phyloP scores from a whole-genome alignment of 768 basidiomycete species.

The Phylloporus scabripes region DNA sequence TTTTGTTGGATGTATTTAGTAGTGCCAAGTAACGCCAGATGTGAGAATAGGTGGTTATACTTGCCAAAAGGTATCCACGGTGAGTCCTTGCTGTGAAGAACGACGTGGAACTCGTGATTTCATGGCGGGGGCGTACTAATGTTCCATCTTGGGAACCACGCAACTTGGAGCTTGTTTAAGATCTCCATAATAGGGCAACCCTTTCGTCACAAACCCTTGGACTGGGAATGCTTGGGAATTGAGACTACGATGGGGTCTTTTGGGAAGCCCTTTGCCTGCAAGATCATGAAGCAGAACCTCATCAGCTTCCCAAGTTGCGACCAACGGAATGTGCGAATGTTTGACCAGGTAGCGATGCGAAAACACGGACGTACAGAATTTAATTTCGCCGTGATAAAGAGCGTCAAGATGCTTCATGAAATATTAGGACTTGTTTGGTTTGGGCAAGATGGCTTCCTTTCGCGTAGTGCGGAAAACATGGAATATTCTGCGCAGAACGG shows the following conservation, averaged over 20 bases:
- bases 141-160: neutral
- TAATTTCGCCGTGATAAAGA: constrained; percentile 16
- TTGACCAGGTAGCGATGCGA: constrained; percentile 1
- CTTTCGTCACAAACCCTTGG: constrained; percentile 6
- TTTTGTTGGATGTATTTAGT: constrained; percentile 3
- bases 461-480: constrained; percentile 2
- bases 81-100: constrained; percentile 1
- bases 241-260: neutral
- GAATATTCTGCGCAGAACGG: constrained; percentile 26
- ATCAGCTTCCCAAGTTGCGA: neutral
- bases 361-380: neutral
- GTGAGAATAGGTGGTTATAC: neutral
- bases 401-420: neutral
- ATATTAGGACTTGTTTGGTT: neutral
- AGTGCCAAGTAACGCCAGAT: constrained; percentile 1
- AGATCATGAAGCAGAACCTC: neutral
- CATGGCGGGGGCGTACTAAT: neutral
- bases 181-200: constrained; percentile 11
- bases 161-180: neutral
- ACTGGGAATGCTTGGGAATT: neutral
- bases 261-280: constrained; percentile 8
- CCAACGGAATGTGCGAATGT: neutral
- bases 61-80: constrained; percentile 1
- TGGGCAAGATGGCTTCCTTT: neutral
- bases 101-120: neutral